Evolutionary conservation across 2,329 filamentous ascomycete species (phyloP).

Genomic region (Fusarium phyllophilum): DNA sequence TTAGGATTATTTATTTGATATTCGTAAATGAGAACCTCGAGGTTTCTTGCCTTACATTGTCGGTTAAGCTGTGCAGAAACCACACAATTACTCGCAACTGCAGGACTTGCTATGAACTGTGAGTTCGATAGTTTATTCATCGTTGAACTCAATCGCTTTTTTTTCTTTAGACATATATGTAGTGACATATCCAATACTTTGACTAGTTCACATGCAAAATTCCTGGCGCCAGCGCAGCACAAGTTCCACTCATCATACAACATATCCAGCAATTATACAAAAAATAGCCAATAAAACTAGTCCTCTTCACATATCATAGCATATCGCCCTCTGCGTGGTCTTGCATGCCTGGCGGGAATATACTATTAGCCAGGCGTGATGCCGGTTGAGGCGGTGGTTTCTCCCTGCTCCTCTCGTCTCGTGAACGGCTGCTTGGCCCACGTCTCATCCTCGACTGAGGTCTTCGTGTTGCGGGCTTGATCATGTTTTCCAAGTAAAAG

Average conservation of each 20-base stretch:
- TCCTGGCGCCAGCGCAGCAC: slow-evolving; percentile 23
- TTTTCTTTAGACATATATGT: background rate
- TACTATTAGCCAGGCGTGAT: slow-evolving; percentile 53
- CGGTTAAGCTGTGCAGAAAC: background rate
- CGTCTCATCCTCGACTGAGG: slow-evolving; percentile 58
- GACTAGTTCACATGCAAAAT: background rate
- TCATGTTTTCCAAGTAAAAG: slow-evolving; percentile 70
- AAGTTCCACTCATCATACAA: slow-evolving; percentile 26
- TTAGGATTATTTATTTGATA: background rate
- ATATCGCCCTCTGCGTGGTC: slow-evolving; percentile 52
- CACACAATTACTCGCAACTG: background rate
- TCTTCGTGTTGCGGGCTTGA: slow-evolving; percentile 66
- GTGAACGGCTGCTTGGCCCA: slow-evolving; percentile 47
- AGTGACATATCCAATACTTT: background rate
- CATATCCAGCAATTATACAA: slow-evolving; percentile 15
- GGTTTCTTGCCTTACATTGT: background rate
- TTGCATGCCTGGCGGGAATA: slow-evolving; percentile 47
- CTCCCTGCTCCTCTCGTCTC: slow-evolving; percentile 49
- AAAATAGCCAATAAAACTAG: background rate
- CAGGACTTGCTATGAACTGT: background rate
- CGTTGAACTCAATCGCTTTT: slow-evolving; percentile 3
- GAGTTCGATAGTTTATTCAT: background rate
- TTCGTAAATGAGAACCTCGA: background rate
- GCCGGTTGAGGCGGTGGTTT: slow-evolving; percentile 53
- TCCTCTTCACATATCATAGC: slow-evolving; percentile 38